Conservation (phyloP, 169 alveolate species). For the Toxoplasma gondii region DNA sequence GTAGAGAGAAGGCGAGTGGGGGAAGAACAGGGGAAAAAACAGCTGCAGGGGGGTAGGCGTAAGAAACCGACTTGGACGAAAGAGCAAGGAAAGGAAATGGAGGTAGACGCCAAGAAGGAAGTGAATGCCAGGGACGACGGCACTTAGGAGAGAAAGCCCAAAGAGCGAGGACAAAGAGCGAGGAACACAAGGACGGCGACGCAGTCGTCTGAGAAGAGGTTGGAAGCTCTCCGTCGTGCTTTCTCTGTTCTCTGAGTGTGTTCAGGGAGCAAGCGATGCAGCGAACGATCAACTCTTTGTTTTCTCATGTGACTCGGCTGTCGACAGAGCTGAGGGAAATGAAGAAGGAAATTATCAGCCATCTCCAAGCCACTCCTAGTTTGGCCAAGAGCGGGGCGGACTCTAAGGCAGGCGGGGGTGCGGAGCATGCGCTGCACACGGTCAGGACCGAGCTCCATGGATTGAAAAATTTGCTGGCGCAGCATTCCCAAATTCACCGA, state of each 20-base stretch:
- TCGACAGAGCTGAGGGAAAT: constrained; percentile 70
- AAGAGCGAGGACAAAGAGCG: no score
- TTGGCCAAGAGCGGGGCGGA: not conserved
- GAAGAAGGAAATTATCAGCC: constrained; percentile 53
- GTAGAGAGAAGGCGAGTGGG: not conserved
- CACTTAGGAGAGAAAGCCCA: no score
- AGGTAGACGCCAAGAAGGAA: no score
- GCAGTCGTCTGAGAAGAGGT: not conserved
- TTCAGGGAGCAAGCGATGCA: constrained; percentile 74
- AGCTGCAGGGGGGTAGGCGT: no score
- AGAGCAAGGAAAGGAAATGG: no score
- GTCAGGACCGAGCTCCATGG: not conserved
- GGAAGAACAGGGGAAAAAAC: no score
- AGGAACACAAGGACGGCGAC: no score
- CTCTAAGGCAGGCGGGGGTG: not conserved
- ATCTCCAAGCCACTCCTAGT: not conserved
- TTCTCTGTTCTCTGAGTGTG: not conserved
- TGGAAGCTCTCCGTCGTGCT: not conserved
- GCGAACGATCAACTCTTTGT: constrained; percentile 69
- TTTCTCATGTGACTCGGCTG: constrained; percentile 67
- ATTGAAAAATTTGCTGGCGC: not conserved
- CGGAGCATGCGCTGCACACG: not conserved
- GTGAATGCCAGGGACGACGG: no score
- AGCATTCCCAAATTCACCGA: constrained; percentile 53
- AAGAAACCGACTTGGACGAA: no score